Conservation (phyloP, 768 basidiomycete genomes). For the Porphyrellus cyaneotinctus region DNA sequence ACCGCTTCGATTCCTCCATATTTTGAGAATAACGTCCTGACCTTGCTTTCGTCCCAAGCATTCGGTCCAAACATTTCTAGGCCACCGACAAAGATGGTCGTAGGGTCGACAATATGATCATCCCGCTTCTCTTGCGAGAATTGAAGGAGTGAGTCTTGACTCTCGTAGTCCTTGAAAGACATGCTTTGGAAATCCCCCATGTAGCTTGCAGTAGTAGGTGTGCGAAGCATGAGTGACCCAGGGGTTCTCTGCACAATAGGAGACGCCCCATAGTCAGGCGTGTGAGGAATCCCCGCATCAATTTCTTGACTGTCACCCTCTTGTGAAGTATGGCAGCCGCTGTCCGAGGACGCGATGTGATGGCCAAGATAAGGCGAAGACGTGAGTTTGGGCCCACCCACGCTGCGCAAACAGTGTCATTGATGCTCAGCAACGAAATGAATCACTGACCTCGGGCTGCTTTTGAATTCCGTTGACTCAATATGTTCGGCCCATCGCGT, state of each 20-base stretch:
- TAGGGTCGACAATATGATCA: conserved; percentile 55
- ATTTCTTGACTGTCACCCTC: conserved; percentile 36
- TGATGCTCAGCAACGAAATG: neutral
- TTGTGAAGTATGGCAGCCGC: conserved; percentile 8
- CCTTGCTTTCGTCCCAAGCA: conserved; percentile 66
- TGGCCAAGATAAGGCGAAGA: conserved; percentile 13
- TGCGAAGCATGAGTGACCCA: conserved; percentile 45
- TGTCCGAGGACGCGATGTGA: conserved; percentile 18
- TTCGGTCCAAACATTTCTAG: conserved; percentile 59
- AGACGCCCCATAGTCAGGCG: conserved; percentile 44
- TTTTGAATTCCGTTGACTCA: conserved; percentile 11
- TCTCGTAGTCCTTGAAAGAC: conserved; percentile 22
- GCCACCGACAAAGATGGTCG: conserved; percentile 73
- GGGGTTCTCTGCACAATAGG: conserved; percentile 51
- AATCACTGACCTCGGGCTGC: conserved; percentile 13
- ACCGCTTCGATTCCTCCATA: conserved; percentile 65
- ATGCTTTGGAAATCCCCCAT: conserved; percentile 32
- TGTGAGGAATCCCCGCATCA: conserved; percentile 35
- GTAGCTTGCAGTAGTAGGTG: conserved; percentile 42
- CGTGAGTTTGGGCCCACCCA: conserved; percentile 3
- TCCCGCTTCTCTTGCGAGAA: conserved; percentile 24
- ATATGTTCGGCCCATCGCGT: conserved; percentile 19
- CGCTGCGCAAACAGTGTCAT: conserved; percentile 13
- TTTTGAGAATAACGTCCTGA: conserved; percentile 54
- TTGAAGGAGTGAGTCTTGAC: conserved; percentile 17